A percentile compares a stretch with the other conserved stretches of the same genome.
Evolutionary conservation across 1,139 yeast species (phyloP).

Genomic region (Candida labiduridarum): DNA sequence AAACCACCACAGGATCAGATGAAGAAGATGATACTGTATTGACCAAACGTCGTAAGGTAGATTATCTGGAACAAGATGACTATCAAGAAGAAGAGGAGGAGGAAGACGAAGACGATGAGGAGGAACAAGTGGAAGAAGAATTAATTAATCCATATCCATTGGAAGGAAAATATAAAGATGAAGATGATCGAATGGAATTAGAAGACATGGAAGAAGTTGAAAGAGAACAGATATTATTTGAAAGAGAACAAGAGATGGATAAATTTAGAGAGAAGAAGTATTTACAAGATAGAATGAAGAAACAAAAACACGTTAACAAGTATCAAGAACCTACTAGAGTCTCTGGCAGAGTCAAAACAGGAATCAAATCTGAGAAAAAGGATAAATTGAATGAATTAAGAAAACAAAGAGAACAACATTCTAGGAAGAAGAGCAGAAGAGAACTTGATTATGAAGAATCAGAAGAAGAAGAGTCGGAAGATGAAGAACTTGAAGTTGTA

Average conservation of each 20-base stretch:
- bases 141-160: conserved; percentile 82
- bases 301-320: conserved; percentile 48
- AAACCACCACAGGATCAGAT: conserved; percentile 12
- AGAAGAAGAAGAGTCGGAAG: conserved; percentile 39
- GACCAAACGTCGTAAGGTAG: conserved; percentile 18
- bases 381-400: conserved; percentile 80
- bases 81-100: conserved; percentile 34
- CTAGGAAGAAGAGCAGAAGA: conserved; percentile 31
- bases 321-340: conserved; percentile 23
- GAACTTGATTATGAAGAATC: conserved; percentile 37
- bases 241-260: conserved; percentile 90
- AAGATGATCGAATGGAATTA: conserved; percentile 66
- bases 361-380: conserved; percentile 33
- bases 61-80: conserved; percentile 21
- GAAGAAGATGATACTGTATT: conserved; percentile 28
- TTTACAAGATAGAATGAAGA: conserved; percentile 76
- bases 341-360: conserved; percentile 22
- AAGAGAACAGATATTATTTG: conserved; percentile 87
- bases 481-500: conserved; percentile 44
- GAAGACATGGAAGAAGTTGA: conserved; percentile 86
- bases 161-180: conserved; percentile 89
- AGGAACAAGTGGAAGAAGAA: conserved; percentile 28
- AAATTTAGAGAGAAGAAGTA: conserved; percentile 79
- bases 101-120: conserved; percentile 29
- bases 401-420: conserved; percentile 77